These are phyloP conservation scores for Stipa capillata DNA, from an alignment of 176 grass and related monocot genomes.

Conservation along the genomic window DNA sequence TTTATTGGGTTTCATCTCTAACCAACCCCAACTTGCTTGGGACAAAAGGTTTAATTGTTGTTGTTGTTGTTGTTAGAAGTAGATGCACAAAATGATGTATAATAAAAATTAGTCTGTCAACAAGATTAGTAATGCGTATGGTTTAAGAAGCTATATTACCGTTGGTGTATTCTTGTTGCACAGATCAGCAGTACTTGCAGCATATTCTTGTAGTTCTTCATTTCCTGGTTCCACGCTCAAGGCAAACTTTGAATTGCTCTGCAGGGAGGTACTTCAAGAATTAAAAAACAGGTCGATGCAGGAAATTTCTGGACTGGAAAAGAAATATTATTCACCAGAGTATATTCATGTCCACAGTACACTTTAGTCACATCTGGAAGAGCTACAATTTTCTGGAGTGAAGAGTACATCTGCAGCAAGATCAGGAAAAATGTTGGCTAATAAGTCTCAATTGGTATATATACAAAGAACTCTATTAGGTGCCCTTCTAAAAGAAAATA, in stretches of 20 bases:
- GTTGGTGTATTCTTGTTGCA: constrained; percentile 78
- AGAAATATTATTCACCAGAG: constrained; percentile 61
- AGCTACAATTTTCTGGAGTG: constrained; percentile 73
- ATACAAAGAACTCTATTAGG: not conserved
- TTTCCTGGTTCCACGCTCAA: constrained; percentile 91
- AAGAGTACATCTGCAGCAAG: constrained; percentile 80
- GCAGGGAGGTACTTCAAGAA: constrained; percentile 9
- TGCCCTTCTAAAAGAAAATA: not conserved
- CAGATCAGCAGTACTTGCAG: constrained; percentile 52
- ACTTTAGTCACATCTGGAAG: constrained; percentile 82
- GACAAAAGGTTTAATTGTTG: too few species aligned
- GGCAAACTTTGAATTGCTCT: constrained; percentile 94
- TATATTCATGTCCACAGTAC: constrained; percentile 97
- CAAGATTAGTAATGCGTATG: not conserved
- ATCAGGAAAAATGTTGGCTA: not conserved
- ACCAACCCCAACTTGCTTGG: too few species aligned
- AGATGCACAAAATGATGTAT: not conserved
- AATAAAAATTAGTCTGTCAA: not conserved
- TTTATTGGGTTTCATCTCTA: too few species aligned
- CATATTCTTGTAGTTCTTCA: constrained; percentile 81
- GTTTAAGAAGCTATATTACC: constrained; percentile 44
- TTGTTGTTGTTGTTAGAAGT: too few species aligned
- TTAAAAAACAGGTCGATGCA: constrained; percentile 16
- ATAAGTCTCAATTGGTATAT: not conserved
- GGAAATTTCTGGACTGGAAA: not conserved